A percentile compares a stretch with the other conserved stretches of the same genome.
These are phyloP conservation scores for Suhomyces tanzawaensis DNA, from an alignment of 805 yeast species.

Conservation along the genomic window DNA sequence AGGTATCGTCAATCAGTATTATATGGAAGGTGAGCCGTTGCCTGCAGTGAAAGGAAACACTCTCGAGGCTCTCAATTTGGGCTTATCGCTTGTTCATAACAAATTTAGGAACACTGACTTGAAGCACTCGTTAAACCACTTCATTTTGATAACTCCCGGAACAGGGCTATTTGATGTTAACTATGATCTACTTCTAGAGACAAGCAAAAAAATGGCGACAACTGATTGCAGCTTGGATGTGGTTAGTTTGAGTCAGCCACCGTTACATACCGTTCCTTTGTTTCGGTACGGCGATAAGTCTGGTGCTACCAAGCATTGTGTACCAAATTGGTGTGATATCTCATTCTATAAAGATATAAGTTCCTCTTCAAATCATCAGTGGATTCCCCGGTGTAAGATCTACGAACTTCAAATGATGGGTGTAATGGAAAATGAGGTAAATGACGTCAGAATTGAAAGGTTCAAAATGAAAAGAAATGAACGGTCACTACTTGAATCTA, in stretches of 20 bases:
- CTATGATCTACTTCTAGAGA: constrained; percentile 66
- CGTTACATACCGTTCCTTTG: constrained; percentile 87
- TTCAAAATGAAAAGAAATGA: constrained; percentile 37
- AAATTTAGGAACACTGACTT: constrained; percentile 82
- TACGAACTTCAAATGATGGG: constrained; percentile 99
- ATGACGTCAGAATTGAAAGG: constrained; percentile 63
- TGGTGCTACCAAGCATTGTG: constrained; percentile 60
- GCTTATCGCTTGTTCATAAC: constrained; percentile 71
- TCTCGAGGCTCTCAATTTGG: constrained; percentile 82
- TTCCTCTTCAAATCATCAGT: constrained; percentile 42
- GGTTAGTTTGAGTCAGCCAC: constrained; percentile 85
- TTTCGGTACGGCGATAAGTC: constrained; percentile 58
- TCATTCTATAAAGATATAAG: constrained; percentile 75
- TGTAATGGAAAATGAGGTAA: constrained; percentile 84
- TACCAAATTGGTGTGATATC: constrained; percentile 94
- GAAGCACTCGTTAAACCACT: constrained; percentile 88
- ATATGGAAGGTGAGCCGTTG: constrained; percentile 45
- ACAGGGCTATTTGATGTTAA: constrained; percentile 93
- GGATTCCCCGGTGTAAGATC: constrained; percentile 94
- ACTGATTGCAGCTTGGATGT: constrained; percentile 87
- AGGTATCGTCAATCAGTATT: constrained; percentile 13
- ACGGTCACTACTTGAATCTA: constrained; percentile 52
- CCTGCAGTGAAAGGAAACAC: constrained; percentile 90
- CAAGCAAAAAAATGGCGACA: constrained; percentile 71
- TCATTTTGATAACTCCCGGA: constrained; percentile 85